These are phyloP conservation scores for Inga leiocalycina DNA, from an alignment of 306 rosid species.

Conservation along the genomic window DNA sequence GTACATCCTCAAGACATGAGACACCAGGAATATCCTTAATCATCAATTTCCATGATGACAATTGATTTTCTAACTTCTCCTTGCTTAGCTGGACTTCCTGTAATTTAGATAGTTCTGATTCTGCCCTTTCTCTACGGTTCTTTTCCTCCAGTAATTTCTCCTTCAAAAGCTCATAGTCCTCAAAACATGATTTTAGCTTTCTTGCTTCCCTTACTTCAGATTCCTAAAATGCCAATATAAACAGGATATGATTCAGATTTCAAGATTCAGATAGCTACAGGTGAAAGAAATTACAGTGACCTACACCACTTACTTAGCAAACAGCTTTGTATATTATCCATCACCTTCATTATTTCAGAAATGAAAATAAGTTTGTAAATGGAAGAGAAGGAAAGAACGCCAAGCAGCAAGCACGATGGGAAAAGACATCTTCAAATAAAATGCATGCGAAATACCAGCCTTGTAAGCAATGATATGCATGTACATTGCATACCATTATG, in stretches of 20 bases:
- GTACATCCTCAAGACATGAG: conserved; percentile 76
- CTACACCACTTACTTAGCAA: conserved; percentile 13
- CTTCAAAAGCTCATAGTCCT: conserved; percentile 70
- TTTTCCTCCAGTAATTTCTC: conserved; percentile 87
- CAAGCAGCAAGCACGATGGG: background rate
- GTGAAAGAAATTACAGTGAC: conserved; percentile 3
- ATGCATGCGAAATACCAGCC: background rate
- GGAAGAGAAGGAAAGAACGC: background rate
- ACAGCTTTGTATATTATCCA: background rate
- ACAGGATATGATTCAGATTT: conserved; percentile 7
- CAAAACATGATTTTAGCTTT: conserved; percentile 78
- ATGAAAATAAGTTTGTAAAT: conserved; percentile 6
- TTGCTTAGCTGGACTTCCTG: conserved; percentile 66
- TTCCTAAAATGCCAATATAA: conserved; percentile 64
- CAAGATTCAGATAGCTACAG: conserved; percentile 16
- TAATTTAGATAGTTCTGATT: conserved; percentile 72
- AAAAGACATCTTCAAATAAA: conserved; percentile 8
- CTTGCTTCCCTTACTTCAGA: conserved; percentile 93
- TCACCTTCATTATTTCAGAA: background rate
- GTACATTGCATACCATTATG: conserved; percentile 12
- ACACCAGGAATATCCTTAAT: conserved; percentile 77
- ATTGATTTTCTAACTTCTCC: conserved; percentile 78
- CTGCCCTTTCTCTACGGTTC: conserved; percentile 69
- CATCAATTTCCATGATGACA: conserved; percentile 68
- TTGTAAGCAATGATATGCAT: background rate